These are phyloP conservation scores for Allantophomopsis lycopodina DNA, from an alignment of 2,329 filamentous ascomycete genomes.

Conservation along the genomic window DNA sequence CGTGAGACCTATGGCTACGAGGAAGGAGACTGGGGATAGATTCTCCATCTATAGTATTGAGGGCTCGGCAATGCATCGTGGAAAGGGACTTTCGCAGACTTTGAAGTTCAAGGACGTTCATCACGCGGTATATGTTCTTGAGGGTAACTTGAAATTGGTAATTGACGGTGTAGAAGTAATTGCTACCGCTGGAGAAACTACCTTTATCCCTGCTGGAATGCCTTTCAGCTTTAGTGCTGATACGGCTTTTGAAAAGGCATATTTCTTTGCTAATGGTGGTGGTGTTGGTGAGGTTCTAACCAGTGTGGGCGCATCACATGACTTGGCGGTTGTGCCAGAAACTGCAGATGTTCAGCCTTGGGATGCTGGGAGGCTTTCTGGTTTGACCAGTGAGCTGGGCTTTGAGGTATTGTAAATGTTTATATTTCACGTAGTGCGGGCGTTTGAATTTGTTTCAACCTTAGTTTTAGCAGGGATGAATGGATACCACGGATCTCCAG, in stretches of 20 bases:
- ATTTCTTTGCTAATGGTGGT: slow-evolving; percentile 15
- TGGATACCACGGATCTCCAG: too few relatives aligned
- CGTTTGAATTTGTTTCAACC: too few relatives aligned
- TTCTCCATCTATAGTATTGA: slow-evolving; percentile 41
- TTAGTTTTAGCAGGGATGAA: too few relatives aligned
- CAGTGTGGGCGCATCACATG: slow-evolving; percentile 6
- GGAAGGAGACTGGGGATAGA: slow-evolving; percentile 28
- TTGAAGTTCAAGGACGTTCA: slow-evolving; percentile 32
- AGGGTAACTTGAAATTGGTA: slow-evolving; percentile 28
- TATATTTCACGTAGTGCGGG: too few relatives aligned
- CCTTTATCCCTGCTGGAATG: slow-evolving; percentile 11
- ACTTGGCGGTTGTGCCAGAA: slow-evolving; percentile 5
- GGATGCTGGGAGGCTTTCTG: too few relatives aligned
- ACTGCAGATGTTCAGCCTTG: slow-evolving; percentile 1
- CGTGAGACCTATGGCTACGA: slow-evolving; percentile 30
- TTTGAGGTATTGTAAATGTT: too few relatives aligned
- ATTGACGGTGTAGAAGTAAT: slow-evolving; percentile 17
- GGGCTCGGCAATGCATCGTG: slow-evolving; percentile 22
- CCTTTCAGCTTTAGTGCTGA: slow-evolving; percentile 5
- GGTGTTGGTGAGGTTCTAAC: slow-evolving; percentile 11
- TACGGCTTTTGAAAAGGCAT: slow-evolving; percentile 8
- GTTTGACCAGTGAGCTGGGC: too few relatives aligned
- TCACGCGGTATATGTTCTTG: slow-evolving; percentile 34
- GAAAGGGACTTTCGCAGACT: slow-evolving; percentile 20
- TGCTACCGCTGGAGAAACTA: slow-evolving; percentile 9